Evolutionary conservation across 768 basidiomycete species (phyloP).

Genomic region (Dendrothele bispora): DNA sequence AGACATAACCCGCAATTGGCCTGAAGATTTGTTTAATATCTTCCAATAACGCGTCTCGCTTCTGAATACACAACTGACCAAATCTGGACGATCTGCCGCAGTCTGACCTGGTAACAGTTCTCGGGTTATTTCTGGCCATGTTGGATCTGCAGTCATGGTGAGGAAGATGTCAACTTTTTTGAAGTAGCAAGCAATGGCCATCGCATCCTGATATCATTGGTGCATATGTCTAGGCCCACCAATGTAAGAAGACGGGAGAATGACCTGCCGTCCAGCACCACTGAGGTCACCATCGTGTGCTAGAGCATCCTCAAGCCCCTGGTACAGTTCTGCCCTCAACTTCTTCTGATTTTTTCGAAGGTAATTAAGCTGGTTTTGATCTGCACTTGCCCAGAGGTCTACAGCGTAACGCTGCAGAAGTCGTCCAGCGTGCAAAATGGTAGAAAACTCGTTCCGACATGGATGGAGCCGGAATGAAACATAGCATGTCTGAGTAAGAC

Average conservation of each 20-base stretch:
- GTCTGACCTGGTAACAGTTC: conserved; percentile 19
- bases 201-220: conserved; percentile 31
- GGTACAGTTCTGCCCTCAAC: conserved; percentile 34
- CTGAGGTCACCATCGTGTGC: conserved; percentile 15
- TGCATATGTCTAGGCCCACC: conserved; percentile 32
- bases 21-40: conserved; percentile 30
- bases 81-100: conserved; percentile 14
- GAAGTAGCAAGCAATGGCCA: conserved; percentile 30
- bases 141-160: conserved; percentile 41
- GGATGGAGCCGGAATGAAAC: conserved; percentile 33
- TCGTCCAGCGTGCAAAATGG: conserved; percentile 32
- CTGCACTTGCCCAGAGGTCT: conserved; percentile 44
- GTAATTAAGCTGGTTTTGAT: conserved; percentile 39
- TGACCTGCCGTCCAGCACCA: conserved; percentile 18
- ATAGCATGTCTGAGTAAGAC: conserved; percentile 17
- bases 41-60: conserved; percentile 10
- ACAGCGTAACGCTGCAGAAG: conserved; percentile 46
- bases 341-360: conserved; percentile 31
- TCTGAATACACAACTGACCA: conserved; percentile 31
- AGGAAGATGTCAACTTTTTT: conserved; percentile 36
- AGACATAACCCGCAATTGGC: not conserved
- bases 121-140: conserved; percentile 34
- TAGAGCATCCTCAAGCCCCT: conserved; percentile 30
- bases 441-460: conserved; percentile 17
- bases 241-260: conserved; percentile 31